Evolutionary conservation across 345 rosid genomes (phyloP).

Genomic region (Eucalyptus dawsonii): DNA sequence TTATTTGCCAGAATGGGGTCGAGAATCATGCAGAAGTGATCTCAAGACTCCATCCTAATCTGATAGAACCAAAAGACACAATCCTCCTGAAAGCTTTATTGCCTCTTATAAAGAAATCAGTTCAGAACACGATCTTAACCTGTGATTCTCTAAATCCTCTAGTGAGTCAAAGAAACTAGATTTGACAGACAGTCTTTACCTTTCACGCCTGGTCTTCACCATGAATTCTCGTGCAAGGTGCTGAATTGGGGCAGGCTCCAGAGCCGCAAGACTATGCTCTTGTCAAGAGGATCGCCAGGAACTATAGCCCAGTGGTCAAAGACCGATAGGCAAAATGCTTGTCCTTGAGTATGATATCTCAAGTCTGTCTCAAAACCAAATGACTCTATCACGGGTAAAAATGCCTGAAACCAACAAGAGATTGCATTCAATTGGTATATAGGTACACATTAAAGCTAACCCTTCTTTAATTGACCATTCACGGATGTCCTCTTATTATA

Average conservation of each 20-base stretch:
- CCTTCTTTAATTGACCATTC: neutral
- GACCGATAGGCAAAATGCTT: constrained; percentile 67
- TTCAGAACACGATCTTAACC: neutral
- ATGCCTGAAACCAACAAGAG: constrained; percentile 41
- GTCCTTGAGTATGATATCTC: constrained; percentile 89
- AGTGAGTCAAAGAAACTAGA: neutral
- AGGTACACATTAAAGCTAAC: neutral
- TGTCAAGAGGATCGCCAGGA: constrained; percentile 95
- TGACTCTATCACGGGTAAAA: constrained; percentile 79
- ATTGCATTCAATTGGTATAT: neutral
- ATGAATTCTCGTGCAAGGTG: constrained; percentile 86
- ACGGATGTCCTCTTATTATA: neutral
- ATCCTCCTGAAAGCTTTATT: neutral
- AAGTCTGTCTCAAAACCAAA: constrained; percentile 91
- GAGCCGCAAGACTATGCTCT: constrained; percentile 69
- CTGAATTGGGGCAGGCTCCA: constrained; percentile 85
- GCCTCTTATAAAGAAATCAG: neutral
- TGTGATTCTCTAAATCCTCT: neutral
- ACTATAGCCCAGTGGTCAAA: constrained; percentile 94
- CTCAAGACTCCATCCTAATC: neutral
- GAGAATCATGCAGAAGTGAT: neutral
- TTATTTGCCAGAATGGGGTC: neutral
- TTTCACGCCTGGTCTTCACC: constrained; percentile 85
- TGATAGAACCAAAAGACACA: neutral
- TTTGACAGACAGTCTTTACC: constrained; percentile 12